Conservation (phyloP, 1,284 basidiomycete species). For the Moesziomyces antarcticus region DNA sequence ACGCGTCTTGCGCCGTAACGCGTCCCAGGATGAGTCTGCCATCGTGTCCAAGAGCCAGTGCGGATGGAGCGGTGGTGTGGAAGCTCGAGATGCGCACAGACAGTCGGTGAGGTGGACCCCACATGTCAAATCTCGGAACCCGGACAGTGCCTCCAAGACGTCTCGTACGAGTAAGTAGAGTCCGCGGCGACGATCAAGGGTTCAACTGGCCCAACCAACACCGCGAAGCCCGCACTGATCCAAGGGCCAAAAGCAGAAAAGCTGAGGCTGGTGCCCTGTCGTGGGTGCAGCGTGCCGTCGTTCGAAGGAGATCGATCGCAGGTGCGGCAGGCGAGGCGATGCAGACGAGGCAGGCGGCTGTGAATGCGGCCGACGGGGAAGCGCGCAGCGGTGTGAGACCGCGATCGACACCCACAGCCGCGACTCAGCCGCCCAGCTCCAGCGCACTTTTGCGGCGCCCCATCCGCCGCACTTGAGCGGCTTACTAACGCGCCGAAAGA, state of each 20-base stretch:
- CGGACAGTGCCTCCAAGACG: too few species aligned
- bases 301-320: neutral
- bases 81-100: neutral
- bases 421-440: neutral
- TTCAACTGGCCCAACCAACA: too few species aligned
- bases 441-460: neutral
- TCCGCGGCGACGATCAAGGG: too few species aligned
- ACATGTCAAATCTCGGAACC: neutral
- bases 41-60: conserved; percentile 25
- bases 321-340: neutral
- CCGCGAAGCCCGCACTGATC: too few species aligned
- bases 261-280: too few species aligned
- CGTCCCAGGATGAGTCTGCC: conserved; percentile 67
- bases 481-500: too few species aligned
- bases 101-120: conserved; percentile 3
- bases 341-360: neutral
- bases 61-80: neutral
- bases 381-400: conserved; percentile 2
- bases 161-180: too few species aligned
- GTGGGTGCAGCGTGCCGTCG: too few species aligned
- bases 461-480: too few species aligned
- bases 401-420: conserved; percentile 18
- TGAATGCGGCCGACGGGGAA: neutral
- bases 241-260: too few species aligned
- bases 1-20: conserved; percentile 82